Evolutionary conservation across 179 eudicot species (phyloP), one percentile per base, ranked within the genome.

Genomic region (Camellia oleifera): DNA sequence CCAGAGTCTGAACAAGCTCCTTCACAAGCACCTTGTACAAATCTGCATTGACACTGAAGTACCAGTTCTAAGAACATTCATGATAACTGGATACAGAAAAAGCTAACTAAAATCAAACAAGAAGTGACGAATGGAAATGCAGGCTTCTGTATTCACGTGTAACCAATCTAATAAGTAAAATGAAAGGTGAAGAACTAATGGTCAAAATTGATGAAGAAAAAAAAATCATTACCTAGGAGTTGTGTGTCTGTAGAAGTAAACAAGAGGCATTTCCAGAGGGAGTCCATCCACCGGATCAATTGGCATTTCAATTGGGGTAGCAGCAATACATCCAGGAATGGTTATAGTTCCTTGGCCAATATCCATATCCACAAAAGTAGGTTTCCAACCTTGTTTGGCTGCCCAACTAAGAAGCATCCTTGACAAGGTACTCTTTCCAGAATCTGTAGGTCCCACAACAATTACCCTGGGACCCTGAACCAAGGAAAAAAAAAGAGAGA

Each of bases 331-430:
- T 67, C 92, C 99, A 74, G 99, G 99, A 69, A 91, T 79, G 15
- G 98, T 94, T 81, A 96, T 91, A 75, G 94, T 89, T 80, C 99
- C 99, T 85, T 96, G 99, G 82, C 99, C 98, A 68, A 96, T 86
- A 85, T 94, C 99, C 83, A 96, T 86, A 89, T 96, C 99, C 78
- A 96, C 99, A 82, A 90, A 94, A 42, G 99, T 96, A 64, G 98
- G 98, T 80, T 96, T 96, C 99, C 99, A 96, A 23, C 97, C 97
- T 75, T 91, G 99, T 86, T 96, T 94, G 79, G 99, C 93, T 50
- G 97, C 96, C 99, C 99, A 96, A 79, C 99, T 96, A 82, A 96
- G 98, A 83, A 96, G 97, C 98, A 96, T 96, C 84, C 92, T 91
- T 69, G 98, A 85, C 87, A 94, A 87, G 69, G 94, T 89, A 84